A percentile compares a stretch with the other conserved stretches of the same genome.
phyloP scores from a whole-genome alignment of 2,329 filamentous ascomycete genomes.

The Fusarium pseudocircinatum region DNA sequence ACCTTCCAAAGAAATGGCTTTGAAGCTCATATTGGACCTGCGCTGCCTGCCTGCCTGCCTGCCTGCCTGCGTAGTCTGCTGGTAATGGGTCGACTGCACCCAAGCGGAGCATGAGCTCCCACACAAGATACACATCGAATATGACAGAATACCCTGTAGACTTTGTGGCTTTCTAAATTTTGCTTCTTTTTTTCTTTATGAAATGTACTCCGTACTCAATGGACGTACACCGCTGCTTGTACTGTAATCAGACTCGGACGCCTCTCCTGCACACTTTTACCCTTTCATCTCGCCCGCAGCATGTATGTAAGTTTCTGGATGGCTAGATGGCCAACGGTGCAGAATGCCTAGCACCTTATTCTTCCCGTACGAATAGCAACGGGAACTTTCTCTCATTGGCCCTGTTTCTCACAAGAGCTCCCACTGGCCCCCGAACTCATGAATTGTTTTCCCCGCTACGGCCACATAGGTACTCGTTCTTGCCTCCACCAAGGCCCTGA shows the following conservation, averaged over 20 bases:
- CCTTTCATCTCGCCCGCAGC: slow-evolving; percentile 11
- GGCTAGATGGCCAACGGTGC: neutral
- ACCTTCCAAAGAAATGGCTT: slow-evolving; percentile 25
- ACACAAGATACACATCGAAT: slow-evolving; percentile 35
- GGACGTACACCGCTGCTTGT: slow-evolving; percentile 22
- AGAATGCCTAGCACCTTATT: slow-evolving; percentile 4
- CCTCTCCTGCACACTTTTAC: neutral
- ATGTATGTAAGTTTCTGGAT: slow-evolving; percentile 13
- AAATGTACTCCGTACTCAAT: slow-evolving; percentile 1
- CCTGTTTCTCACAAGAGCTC: neutral
- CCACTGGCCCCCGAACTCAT: slow-evolving; percentile 8
- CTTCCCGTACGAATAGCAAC: neutral
- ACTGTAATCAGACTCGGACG: neutral
- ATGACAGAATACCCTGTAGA: slow-evolving; percentile 4
- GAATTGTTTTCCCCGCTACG: slow-evolving; percentile 13
- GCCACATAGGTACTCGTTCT: slow-evolving; percentile 24
- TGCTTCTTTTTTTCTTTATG: slow-evolving; percentile 1
- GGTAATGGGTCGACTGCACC: slow-evolving; percentile 33
- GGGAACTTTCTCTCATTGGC: neutral
- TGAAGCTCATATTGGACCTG: slow-evolving; percentile 18
- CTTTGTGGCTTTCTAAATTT: neutral
- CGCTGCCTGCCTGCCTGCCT: slow-evolving; percentile 13
- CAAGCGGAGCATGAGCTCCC: slow-evolving; percentile 34
- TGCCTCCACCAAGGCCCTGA: slow-evolving; percentile 15
- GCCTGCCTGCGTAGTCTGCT: slow-evolving; percentile 27